phyloP scores from a whole-genome alignment of 179 eudicot genomes.

The Camellia oleifera region DNA sequence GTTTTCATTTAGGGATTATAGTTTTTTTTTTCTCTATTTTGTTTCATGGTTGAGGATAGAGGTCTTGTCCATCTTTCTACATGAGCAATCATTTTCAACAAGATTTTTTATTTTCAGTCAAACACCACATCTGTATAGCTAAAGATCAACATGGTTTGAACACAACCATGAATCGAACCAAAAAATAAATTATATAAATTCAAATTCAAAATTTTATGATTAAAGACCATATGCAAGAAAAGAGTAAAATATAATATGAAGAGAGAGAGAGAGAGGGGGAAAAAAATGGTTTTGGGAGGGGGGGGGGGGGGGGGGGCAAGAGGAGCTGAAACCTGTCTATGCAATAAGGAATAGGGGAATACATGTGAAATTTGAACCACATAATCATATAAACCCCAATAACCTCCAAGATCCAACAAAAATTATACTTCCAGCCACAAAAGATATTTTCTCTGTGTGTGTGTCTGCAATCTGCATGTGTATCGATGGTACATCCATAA shows the following conservation, averaged over 20 bases:
- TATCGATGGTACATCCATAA: background rate
- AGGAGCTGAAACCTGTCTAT: background rate
- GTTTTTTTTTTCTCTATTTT: background rate
- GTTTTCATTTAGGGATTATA: background rate
- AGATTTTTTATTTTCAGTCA: background rate
- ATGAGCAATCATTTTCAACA: background rate
- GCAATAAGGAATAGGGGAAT: background rate
- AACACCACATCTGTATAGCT: background rate
- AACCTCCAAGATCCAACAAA: background rate
- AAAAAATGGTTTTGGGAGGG: background rate
- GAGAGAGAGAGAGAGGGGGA: background rate
- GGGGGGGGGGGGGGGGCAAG: background rate
- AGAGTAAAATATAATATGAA: background rate
- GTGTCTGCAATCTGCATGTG: background rate
- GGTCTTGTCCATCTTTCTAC: no score
- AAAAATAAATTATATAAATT: background rate
- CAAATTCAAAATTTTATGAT: background rate
- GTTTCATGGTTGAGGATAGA: no score
- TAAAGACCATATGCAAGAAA: background rate
- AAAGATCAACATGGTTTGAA: background rate
- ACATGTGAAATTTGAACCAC: background rate
- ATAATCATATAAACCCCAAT: background rate
- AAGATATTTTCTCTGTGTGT: background rate
- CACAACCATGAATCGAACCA: background rate
- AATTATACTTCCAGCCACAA: background rate